Evolutionary conservation across 352 stramenopile genomes (phyloP).

Genomic region (Elongisporangium anandrum): DNA sequence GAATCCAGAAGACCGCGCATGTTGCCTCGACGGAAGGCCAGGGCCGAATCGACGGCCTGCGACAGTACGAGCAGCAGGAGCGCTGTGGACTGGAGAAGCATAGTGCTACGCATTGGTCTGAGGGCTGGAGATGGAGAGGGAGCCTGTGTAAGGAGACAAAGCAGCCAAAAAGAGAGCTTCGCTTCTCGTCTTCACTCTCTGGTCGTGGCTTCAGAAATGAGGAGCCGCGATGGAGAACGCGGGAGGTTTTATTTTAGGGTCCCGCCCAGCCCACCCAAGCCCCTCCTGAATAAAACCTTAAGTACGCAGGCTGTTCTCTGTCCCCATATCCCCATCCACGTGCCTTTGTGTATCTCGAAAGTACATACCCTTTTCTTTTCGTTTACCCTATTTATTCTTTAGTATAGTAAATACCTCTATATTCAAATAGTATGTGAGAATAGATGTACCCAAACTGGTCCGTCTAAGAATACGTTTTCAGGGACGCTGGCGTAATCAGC

Average conservation of each 20-base stretch:
- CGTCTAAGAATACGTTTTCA: not conserved
- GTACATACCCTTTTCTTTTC: not conserved
- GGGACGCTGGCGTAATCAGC: not conserved
- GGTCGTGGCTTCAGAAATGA: not conserved
- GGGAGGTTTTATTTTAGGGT: not conserved
- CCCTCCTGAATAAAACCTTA: not conserved
- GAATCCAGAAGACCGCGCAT: constrained; percentile 29
- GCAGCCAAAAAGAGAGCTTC: constrained; percentile 1
- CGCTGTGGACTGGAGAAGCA: not conserved
- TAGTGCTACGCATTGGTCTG: not conserved
- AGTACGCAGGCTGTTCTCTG: not conserved
- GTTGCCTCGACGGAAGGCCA: not conserved
- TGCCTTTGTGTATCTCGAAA: not conserved
- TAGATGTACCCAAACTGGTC: not conserved
- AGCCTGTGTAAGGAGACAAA: not conserved
- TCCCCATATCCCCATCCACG: not conserved
- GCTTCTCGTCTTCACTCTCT: not conserved
- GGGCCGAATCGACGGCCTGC: not conserved
- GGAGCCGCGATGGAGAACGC: not conserved
- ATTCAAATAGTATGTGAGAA: not conserved
- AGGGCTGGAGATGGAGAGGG: not conserved
- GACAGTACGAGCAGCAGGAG: not conserved
- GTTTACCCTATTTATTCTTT: not conserved
- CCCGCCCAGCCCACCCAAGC: not conserved
- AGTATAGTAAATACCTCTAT: not conserved